Percentiles rank a stretch among this genome's conserved stretches.
These are phyloP conservation scores for Bolboschoenoplectus hybrid DNA, from an alignment of 202 grass and related monocot genomes.

Conservation along the genomic window DNA sequence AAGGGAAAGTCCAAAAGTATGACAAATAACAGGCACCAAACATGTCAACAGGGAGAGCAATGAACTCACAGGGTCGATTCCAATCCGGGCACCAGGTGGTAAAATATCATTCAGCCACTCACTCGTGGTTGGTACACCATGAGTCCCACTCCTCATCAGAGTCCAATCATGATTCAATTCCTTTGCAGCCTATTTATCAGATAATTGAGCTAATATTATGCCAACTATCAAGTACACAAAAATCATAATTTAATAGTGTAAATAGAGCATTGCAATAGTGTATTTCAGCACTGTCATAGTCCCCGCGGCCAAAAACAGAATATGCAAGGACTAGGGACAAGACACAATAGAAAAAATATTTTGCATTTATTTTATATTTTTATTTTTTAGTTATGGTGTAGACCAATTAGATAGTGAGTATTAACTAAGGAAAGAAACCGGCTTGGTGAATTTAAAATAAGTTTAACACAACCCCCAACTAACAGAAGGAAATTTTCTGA, in stretches of 20 bases:
- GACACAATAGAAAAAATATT: not conserved
- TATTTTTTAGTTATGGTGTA: not conserved
- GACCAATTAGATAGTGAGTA: not conserved
- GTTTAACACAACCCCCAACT: not conserved
- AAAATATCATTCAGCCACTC: slow-evolving; percentile 97
- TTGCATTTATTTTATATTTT: not conserved
- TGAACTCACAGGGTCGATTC: slow-evolving; percentile 92
- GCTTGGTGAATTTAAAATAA: not conserved
- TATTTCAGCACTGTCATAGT: not conserved
- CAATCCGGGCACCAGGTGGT: slow-evolving; percentile 73
- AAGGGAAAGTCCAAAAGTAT: not conserved
- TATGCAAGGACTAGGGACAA: not conserved
- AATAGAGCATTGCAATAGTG: not conserved
- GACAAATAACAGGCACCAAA: not conserved
- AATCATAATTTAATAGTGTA: not conserved
- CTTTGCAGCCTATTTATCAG: slow-evolving; percentile 70
- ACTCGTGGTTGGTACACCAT: slow-evolving; percentile 73
- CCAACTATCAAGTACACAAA: not conserved
- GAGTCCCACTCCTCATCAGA: slow-evolving; percentile 88
- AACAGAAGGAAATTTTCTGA: not conserved
- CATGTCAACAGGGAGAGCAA: slow-evolving; percentile 18
- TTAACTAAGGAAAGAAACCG: not conserved
- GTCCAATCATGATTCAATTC: slow-evolving; percentile 76
- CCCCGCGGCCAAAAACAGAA: not conserved
- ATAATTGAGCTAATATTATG: slow-evolving; percentile 16